Base-by-base conservation (phyloP, 306 rosid species). In the Vicia villosa region DNA sequence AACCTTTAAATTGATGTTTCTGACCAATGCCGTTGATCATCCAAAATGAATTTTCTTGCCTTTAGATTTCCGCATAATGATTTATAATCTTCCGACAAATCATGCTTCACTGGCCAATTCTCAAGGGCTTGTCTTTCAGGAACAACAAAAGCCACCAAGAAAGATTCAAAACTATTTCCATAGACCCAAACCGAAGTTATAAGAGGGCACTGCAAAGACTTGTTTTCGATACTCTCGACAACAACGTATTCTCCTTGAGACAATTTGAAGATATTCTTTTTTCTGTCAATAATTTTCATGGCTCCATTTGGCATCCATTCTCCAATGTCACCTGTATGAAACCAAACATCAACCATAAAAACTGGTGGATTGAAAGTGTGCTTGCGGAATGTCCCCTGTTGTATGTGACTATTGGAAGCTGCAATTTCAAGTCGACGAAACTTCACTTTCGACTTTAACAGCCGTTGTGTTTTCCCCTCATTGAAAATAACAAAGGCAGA, bases 141-240 rank as follows among this genome's bases (percentile, higher is more conserved):
- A 72, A 90, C 85, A 41, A 81, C 97, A 74, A 93, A 89, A 62
- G 96, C 94, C 78, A 93, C 98, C 52, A 93, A 88, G 78, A 82
- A 93, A n/a, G 98, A 86, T 86, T 93, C 98, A 24, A 90, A 93
- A 81, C 96, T 93, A 84, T 88, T 93, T 74, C 98, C 98, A 26
- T 93, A 86, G 56, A 93, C 96, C 98, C 97, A 93, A 69, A 93
- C 96, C 59, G 97, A 82, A 40, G 96, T 24, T 77, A 90, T 78
- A 47, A 86, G 86, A 75, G 90, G 87, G 81, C 98, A 90, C n/a
- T 75, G 92, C 75, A 59, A 70, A 68, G 82, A 93, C 73, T 75
- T 84, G 88, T 83, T 81, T 75, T 93, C 98, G 5, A 93, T 85
- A 74, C 80, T 90, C 83, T 93, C 97, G 41, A 93, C 96, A 7